Base-by-base conservation (phyloP, 2,329 filamentous ascomycete genomes). In the Raffaelea albimanens region DNA sequence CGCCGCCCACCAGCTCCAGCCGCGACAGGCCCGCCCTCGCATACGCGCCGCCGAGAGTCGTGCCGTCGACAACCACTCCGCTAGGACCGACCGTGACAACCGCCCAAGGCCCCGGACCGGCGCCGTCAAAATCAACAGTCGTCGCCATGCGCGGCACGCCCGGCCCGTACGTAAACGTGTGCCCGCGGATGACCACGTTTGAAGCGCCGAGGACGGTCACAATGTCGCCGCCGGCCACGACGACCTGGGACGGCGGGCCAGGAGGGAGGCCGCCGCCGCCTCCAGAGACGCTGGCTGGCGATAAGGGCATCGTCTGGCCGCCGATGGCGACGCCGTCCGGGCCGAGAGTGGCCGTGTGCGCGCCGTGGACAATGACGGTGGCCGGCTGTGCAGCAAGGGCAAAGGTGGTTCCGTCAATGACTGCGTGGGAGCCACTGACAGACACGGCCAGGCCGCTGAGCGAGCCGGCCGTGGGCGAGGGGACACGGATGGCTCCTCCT, bases 181-280 rank as follows among this genome's bases (percentile, higher is more conserved):
- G 73, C 11, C 75, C 75, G 45, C 74, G 62, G 33, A 71, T 63
- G 36, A 71, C 65, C 42, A 71, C 63, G 14, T 71, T 61, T 3
- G 67, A 66, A 23, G 62, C 63, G 31, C 69, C 70, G 52, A 73
- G 70, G 40, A 69, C 69, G 48, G 71, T 61, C 52, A 60, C 41
- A 9, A 63, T 48, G 48, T 73, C 64, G 18, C 72, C 74, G 39
- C 74, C 74, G 10, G 66, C 60, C 5, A 77, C 66, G 7, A 73
- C 58, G 2, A 72, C 61, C 43, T 72, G 66, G 13, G 66, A 69
- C 10, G 67, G 63, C 16, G 22, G n/a, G 40, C 22, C 22, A n/a
- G 14, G 14, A 18, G 7, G 14, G 13, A 10, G 20, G 16, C 23
- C 33, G 10, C 9, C 19, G 7, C 39, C 23, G 7, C 40, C 45